phyloP scores from a whole-genome alignment of 106 monocot species.

The Dendrobium catenatum region DNA sequence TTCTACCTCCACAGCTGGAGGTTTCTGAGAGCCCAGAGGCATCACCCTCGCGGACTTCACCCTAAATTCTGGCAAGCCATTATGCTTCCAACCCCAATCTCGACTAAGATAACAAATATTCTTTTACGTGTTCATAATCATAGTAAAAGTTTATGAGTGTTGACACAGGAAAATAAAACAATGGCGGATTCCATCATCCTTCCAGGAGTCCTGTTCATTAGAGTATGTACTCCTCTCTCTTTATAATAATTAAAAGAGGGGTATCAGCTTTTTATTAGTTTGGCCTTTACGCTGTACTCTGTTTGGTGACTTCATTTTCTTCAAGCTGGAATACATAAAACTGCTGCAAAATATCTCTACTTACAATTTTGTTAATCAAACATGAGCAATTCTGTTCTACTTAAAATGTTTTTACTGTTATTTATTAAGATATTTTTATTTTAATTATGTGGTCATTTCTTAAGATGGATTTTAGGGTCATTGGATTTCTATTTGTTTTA shows the following conservation, averaged over 20 bases:
- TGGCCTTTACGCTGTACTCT: neutral
- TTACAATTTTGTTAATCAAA: neutral
- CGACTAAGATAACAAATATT: constrained; percentile 3
- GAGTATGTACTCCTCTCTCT: neutral
- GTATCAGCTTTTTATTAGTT: neutral
- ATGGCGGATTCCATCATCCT: neutral
- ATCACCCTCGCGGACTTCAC: neutral
- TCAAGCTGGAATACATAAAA: neutral
- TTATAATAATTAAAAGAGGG: neutral
- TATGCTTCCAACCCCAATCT: neutral
- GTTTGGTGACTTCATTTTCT: neutral
- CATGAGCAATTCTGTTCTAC: no score
- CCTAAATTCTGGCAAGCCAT: neutral
- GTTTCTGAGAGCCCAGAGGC: constrained; percentile 10
- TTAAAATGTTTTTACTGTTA: no score
- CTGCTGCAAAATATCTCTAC: neutral
- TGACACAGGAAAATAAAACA: neutral
- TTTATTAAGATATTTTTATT: no score
- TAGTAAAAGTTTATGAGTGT: neutral
- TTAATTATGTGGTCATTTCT: no score
- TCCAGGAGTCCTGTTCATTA: neutral
- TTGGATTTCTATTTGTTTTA: no score
- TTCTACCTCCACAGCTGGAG: constrained; percentile 8
- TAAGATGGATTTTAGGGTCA: no score
- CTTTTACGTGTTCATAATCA: neutral